A percentile compares a stretch with the other conserved stretches of the same genome.
phyloP scores from a whole-genome alignment of 2,329 filamentous ascomycete genomes.

The Aspergillus clavatus region DNA sequence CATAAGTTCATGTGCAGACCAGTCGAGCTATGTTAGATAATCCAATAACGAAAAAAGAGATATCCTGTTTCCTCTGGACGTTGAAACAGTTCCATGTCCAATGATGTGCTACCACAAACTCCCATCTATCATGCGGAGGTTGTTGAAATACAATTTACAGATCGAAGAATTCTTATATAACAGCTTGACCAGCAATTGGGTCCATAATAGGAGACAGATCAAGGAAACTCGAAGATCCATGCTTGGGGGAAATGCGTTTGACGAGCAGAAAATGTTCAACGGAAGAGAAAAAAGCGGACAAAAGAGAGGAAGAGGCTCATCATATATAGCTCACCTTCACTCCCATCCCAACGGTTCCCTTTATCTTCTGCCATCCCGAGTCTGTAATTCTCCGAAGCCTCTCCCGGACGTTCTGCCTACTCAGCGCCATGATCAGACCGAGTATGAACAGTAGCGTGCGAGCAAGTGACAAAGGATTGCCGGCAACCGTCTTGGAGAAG shows the following conservation, averaged over 20 bases:
- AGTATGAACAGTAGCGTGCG: constrained; percentile 72
- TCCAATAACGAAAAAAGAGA: too few relatives aligned
- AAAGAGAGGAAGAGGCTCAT: too few relatives aligned
- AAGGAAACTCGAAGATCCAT: neutral
- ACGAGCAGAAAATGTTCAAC: too few relatives aligned
- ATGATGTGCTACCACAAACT: neutral
- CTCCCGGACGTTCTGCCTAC: constrained; percentile 69
- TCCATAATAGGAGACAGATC: constrained; percentile 9
- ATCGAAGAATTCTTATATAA: constrained; percentile 6
- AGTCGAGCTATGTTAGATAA: constrained; percentile 1
- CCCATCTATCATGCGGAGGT: neutral
- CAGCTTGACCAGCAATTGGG: constrained; percentile 1
- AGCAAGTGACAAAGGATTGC: constrained; percentile 53
- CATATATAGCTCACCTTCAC: constrained; percentile 96
- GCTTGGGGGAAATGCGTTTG: too few relatives aligned
- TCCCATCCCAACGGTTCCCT: constrained; percentile 86
- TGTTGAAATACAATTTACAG: constrained; percentile 9
- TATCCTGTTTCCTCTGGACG: too few relatives aligned
- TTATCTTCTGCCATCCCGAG: constrained; percentile 73
- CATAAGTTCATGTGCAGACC: constrained; percentile 3
- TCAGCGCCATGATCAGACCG: constrained; percentile 71
- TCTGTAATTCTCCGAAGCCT: constrained; percentile 65
- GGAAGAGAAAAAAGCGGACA: constrained; percentile 5
- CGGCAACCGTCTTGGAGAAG: constrained; percentile 48
- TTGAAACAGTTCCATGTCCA: neutral